Conservation (phyloP, 2,329 filamentous ascomycete genomes). For the Cryphonectria nitschkei region DNA sequence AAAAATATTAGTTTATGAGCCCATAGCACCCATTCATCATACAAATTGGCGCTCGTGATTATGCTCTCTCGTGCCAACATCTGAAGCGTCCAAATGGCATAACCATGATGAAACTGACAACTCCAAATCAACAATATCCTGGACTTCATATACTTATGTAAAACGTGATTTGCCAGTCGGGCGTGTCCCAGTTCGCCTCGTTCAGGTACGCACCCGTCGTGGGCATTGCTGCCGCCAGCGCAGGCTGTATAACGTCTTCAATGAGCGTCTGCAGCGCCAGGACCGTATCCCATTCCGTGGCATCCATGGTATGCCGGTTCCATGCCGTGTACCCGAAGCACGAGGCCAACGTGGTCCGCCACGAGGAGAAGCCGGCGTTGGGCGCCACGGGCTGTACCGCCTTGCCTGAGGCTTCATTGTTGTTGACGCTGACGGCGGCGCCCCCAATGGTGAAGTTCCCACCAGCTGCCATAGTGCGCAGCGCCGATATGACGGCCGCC, state of each 20-base stretch:
- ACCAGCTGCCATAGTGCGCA: neutral
- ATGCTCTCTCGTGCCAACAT: too few species aligned
- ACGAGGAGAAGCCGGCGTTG: slow-evolving; percentile 5
- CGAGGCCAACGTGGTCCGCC: neutral
- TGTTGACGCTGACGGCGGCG: neutral
- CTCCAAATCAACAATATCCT: too few species aligned
- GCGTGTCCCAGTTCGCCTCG: slow-evolving; percentile 4
- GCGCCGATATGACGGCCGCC: neutral
- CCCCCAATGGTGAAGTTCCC: neutral
- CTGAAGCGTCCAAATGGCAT: too few species aligned
- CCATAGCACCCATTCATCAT: too few species aligned
- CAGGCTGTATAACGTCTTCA: neutral
- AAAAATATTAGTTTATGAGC: too few species aligned
- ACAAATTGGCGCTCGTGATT: too few species aligned
- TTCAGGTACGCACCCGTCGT: slow-evolving; percentile 11
- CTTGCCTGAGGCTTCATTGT: neutral
- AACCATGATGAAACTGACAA: too few species aligned
- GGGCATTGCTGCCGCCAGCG: neutral
- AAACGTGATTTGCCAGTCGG: slow-evolving; percentile 30
- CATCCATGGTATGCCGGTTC: slow-evolving; percentile 3
- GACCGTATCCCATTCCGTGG: neutral
- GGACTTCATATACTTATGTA: neutral
- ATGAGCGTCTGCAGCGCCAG: slow-evolving; percentile 3
- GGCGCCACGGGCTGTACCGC: neutral
- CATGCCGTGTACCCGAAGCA: neutral